Conservation (phyloP, 2,329 filamentous ascomycete genomes). For the Apiospora saccharicola region DNA sequence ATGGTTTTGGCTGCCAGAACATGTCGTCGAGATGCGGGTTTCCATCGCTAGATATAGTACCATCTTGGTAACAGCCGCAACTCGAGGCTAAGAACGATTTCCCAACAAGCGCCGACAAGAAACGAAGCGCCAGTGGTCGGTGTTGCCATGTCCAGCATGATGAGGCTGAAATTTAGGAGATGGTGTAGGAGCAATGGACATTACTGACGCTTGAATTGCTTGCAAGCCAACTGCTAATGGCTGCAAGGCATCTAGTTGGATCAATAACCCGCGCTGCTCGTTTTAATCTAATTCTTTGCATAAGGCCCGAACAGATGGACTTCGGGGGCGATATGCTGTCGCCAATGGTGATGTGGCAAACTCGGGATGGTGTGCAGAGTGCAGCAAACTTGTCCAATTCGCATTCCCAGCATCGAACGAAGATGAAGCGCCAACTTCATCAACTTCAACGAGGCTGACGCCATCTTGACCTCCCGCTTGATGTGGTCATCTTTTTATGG, state of each 20-base stretch:
- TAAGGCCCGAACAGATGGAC: not conserved
- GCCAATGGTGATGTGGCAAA: not conserved
- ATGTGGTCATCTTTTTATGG: not conserved
- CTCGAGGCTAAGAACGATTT: not conserved
- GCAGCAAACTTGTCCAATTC: not conserved
- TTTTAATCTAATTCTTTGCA: not conserved
- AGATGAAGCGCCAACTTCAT: not conserved
- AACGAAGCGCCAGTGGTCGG: not conserved
- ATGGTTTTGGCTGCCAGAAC: not conserved
- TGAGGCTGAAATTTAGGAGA: not conserved
- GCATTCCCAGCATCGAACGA: not conserved
- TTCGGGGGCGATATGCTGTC: not conserved
- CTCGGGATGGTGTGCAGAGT: not conserved
- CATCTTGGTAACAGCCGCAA: too few relatives aligned
- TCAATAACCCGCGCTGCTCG: not conserved
- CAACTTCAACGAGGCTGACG: not conserved
- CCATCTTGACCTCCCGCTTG: not conserved
- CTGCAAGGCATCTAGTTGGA: not conserved
- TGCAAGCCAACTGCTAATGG: not conserved
- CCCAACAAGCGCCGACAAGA: not conserved
- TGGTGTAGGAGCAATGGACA: not conserved
- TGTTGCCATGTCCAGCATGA: not conserved
- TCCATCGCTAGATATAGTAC: not conserved
- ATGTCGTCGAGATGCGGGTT: not conserved
- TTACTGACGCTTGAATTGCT: not conserved